Base-by-base conservation (phyloP, 2,329 filamentous ascomycete genomes). In the Uncinocarpus reesii region DNA sequence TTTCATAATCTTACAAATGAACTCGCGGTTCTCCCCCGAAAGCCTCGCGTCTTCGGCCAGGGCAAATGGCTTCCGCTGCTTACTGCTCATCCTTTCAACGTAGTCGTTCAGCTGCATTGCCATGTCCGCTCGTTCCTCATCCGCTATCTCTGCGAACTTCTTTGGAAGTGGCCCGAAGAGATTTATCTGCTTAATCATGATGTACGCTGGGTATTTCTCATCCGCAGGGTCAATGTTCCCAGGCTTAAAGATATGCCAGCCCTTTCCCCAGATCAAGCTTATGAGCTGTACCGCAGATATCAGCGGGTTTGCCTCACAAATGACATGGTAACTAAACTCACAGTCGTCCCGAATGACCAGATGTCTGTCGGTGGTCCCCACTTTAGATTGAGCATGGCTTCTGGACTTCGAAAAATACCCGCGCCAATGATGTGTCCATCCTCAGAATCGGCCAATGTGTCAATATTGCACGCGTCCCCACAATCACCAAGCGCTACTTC, bases 281-380 rank as follows among this genome's bases (percentile, higher is more conserved):
- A 57, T 56, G 35, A 58, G 52, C 57, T 59, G 11, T 45, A 58
- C 24, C 50, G 54, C 53, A 16, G 16, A 15, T 28, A 23, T 38
- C 18, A 37, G 32, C 10, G 20, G 13, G 26, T 29, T 29, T 29
- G 26, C 1, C 38, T n/a, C 11, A 26, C 11, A 13, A 23, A 13
- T 35, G 42, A 18, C 2, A 34, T 23, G n/a, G 28, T 6, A 38
- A 45, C 41, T 16, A 42, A 60, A 42, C 61, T 48, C 55, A 63
- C 63, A 52, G 61, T 61, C 40, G 62, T 53, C 34, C 66, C 62
- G 51, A 67, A 66, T 36, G 65, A 68, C 63, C 64, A 69, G 51
- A 69, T 67, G 47, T 69, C 65, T 36, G 63, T 60, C 18, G 65
- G 56, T 32, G 60, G 62, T 37, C 62, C 65, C 64, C 64, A 68